These are phyloP conservation scores for Saccharomycopsis babjevae DNA, from an alignment of 805 yeast genomes.

Conservation along the genomic window DNA sequence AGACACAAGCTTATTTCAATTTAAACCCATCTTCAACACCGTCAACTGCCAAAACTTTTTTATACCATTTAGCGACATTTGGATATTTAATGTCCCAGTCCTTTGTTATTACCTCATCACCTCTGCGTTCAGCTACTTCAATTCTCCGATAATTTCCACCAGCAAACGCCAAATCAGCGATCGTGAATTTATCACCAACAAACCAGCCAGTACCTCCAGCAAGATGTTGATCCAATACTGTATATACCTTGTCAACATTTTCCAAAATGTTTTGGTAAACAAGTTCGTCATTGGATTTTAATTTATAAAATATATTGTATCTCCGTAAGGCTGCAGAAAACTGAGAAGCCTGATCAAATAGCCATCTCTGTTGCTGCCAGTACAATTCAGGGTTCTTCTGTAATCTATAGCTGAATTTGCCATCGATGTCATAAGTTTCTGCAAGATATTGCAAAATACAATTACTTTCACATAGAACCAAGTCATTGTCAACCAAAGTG, in stretches of 20 bases:
- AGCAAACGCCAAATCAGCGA: slow-evolving; percentile 36
- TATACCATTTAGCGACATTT: not conserved
- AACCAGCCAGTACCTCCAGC: slow-evolving; percentile 41
- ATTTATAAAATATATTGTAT: slow-evolving; percentile 15
- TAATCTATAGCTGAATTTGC: slow-evolving; percentile 28
- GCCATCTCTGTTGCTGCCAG: slow-evolving; percentile 44
- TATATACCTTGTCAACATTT: slow-evolving; percentile 40
- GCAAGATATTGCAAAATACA: slow-evolving; percentile 52
- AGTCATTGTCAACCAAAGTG: slow-evolving; percentile 32
- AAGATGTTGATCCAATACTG: slow-evolving; percentile 44
- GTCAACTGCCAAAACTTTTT: not conserved
- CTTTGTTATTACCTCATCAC: not conserved
- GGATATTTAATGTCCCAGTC: not conserved
- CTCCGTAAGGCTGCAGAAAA: slow-evolving; percentile 30
- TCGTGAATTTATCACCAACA: slow-evolving; percentile 48
- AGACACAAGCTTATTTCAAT: not conserved
- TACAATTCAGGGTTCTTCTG: slow-evolving; percentile 26
- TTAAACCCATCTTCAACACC: not conserved
- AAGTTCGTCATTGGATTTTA: slow-evolving; percentile 34
- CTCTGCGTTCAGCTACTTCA: not conserved
- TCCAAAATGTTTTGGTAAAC: slow-evolving; percentile 45
- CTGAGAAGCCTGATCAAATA: slow-evolving; percentile 39
- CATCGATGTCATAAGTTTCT: slow-evolving; percentile 48
- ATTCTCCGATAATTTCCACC: not conserved
- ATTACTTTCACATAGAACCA: slow-evolving; percentile 46